Evolutionary conservation across 306 rosid species (phyloP), one percentile per base, ranked within the genome.

Genomic region (Chamaecrista fasciculata): DNA sequence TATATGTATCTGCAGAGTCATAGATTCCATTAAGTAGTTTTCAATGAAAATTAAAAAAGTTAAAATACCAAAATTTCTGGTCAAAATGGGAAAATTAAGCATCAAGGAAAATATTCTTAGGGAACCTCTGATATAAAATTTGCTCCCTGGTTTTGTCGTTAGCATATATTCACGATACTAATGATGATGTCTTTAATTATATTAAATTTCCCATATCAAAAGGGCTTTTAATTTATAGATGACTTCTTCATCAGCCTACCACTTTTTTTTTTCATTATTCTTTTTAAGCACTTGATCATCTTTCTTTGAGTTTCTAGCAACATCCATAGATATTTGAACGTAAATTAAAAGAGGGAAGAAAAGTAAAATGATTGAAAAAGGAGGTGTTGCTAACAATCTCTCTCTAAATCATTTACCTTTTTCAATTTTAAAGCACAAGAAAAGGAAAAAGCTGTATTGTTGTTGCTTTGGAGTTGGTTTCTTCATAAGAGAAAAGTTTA

Each of bases 381-480:
- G n/a, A n/a, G n/a, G n/a, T n/a, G n/a, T n/a, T n/a, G n/a, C n/a
- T 47, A 0, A 2, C 49, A 67, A 69, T 28, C 47, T 70, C 18
- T 69, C 73, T 65, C 65, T 34, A 18, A 40, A 69, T 68, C 50
- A 61, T 69, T 12, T 48, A 14, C 3, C 47, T 6, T 47, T 46
- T 47, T 56, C 4, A 15, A 31, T 51, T 33, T 33, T 33, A 33
- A 4, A 28, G 4, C 4, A 28, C 4, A 33, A 33, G 6, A 33
- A 68, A 44, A 31, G 58, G 53, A 75, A 73, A 82, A 82, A 82
- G 76, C 74, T 69, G n/a, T n/a, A 66, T 72, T 69, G 73, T 83
- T 83, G 76, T 83, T 83, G 82, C 84, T 79, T 83, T 73, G 65
- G 33, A 75, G 73, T 66, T 65, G 81, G 81, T 82, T 82, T 75